Evolutionary conservation across 306 rosid species (phyloP), one percentile per base, ranked within the genome.

Genomic region (Mucuna pruriens): DNA sequence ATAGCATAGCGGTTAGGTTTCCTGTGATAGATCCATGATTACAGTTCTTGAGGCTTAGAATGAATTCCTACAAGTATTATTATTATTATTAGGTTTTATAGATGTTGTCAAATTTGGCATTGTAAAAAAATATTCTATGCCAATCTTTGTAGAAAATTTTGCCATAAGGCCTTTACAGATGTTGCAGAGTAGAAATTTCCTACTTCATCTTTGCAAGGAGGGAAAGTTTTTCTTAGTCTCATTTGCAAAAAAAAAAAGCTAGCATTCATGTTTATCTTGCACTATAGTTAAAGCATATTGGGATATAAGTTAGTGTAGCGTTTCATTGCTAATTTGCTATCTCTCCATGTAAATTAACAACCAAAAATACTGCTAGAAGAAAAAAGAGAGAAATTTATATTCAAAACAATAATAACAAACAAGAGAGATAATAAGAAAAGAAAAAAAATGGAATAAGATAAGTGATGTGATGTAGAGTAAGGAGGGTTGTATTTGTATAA

Each of bases 81-180:
- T n/a, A n/a, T 75, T 45, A 38, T 66, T 79, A 17, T 26, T 63
- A 64, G 42, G 61, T 60, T 68, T 40, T 54, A 58, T 54, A 77
- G 84, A 48, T 77, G 80, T 7, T 55, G 70, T 46, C 33, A 83
- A 76, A 76, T 33, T 83, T 82, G 80, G 75, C 78, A 39, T 68
- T 80, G 83, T 85, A 85, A 84, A 84, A 84, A 84, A 80, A 69
- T 72, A 51, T 77, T 81, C 48, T 66, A 62, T 74, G 81, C 73
- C 74, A 67, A 83, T 83, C 77, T 52, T 72, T 88, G 84, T 83
- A 88, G 84, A 82, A 75, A 83, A 25, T 69, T 85, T 86, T 85
- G 71, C 69, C 80, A 23, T 15, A 67, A 38, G 76, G 77, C 46
- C 19, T 67, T 80, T 20, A 83, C 70, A 72, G 16, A 83, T 71